phyloP scores from a whole-genome alignment of 2,329 filamentous ascomycete species.

The Aspergillus neoniger region DNA sequence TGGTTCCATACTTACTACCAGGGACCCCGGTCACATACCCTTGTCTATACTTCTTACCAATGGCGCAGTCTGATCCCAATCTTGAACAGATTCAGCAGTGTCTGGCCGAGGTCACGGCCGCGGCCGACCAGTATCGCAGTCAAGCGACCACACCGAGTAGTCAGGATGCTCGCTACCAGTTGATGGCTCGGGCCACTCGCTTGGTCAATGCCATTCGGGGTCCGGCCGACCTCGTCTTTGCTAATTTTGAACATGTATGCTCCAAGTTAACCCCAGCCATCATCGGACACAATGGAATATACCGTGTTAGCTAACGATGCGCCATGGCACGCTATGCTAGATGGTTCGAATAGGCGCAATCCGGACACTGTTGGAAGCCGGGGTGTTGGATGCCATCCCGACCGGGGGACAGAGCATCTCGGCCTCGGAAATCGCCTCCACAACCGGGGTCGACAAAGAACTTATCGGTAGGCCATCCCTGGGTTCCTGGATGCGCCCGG shows the following conservation, averaged over 20 bases:
- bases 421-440: slow-evolving; percentile 11
- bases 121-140: neutral
- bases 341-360: slow-evolving; percentile 18
- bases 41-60: neutral
- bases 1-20: too few species aligned
- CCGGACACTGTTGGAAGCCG: slow-evolving; percentile 23
- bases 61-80: neutral
- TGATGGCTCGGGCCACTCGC: slow-evolving; percentile 11
- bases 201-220: slow-evolving; percentile 23
- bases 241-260: slow-evolving; percentile 19
- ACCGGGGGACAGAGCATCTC: slow-evolving; percentile 18
- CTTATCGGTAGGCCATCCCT: slow-evolving; percentile 4
- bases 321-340: neutral
- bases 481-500: too few species aligned
- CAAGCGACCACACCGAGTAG: neutral
- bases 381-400: slow-evolving; percentile 26
- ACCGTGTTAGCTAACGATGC: neutral
- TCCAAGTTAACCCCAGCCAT: neutral
- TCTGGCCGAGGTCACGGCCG: slow-evolving; percentile 11
- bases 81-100: slow-evolving; percentile 7
- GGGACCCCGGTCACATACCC: too few species aligned
- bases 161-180: slow-evolving; percentile 7
- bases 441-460: slow-evolving; percentile 15
- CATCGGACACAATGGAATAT: neutral
- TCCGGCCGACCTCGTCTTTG: slow-evolving; percentile 24